These are phyloP conservation scores for Gaultheria prostrata DNA, from an alignment of 148 eudicot species.

Conservation along the genomic window DNA sequence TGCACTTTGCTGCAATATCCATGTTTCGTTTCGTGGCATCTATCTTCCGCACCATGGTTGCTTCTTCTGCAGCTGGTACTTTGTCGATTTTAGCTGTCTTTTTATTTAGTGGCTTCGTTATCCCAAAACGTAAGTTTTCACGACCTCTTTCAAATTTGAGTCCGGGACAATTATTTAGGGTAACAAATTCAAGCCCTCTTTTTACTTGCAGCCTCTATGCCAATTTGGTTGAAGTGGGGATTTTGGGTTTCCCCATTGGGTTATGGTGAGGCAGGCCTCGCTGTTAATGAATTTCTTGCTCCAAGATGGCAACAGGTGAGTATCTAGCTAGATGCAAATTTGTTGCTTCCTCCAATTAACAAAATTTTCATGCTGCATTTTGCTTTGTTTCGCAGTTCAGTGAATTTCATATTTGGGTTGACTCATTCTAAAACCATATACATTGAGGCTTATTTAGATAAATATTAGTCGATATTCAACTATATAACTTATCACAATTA, in stretches of 20 bases:
- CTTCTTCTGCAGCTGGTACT: conserved; percentile 44
- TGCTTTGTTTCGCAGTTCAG: not conserved
- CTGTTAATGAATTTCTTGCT: conserved; percentile 75
- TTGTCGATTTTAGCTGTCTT: conserved; percentile 35
- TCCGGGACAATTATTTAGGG: not conserved
- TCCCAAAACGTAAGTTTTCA: conserved; percentile 53
- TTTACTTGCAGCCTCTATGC: conserved; percentile 73
- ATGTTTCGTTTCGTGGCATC: conserved; percentile 74
- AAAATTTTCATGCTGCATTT: not conserved
- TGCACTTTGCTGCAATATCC: conserved; percentile 59
- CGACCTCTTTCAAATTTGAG: not conserved
- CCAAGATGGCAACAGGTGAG: conserved; percentile 79
- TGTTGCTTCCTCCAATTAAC: not conserved
- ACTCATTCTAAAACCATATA: not conserved
- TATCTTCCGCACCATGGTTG: conserved; percentile 47
- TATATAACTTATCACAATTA: not conserved
- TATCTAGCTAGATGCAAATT: not conserved
- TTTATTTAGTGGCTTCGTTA: conserved; percentile 66
- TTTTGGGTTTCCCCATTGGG: conserved; percentile 72
- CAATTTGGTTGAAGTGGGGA: conserved; percentile 77
- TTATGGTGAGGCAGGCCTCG: conserved; percentile 73
- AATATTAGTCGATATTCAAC: not conserved
- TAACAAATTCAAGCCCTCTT: conserved; percentile 3
- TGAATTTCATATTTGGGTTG: not conserved
- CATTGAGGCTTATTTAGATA: not conserved